Evolutionary conservation across 2,329 filamentous ascomycete species (phyloP).

Genomic region (Penicillium capsulatum): DNA sequence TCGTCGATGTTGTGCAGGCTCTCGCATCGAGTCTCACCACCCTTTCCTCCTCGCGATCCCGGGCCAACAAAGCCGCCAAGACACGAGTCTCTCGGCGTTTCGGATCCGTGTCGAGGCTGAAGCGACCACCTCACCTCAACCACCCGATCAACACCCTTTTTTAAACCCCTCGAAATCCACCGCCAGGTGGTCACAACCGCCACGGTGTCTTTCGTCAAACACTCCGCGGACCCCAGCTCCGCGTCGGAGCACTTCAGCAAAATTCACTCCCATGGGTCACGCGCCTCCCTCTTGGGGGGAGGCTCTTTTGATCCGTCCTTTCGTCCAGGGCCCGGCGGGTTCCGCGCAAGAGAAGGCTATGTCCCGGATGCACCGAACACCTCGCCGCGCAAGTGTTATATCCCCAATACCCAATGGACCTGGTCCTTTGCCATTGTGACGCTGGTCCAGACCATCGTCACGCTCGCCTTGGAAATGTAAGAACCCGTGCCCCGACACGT

Average conservation of each 20-base stretch:
- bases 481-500: too few species aligned
- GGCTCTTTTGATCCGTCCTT: constrained; percentile 52
- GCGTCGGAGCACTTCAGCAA: constrained; percentile 45
- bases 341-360: constrained; percentile 52
- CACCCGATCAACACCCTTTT: background rate
- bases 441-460: constrained; percentile 70
- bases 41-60: constrained; percentile 1
- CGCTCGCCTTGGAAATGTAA: constrained; percentile 81
- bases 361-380: constrained; percentile 35
- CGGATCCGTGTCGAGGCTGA: constrained; percentile 11
- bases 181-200: constrained; percentile 31
- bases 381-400: constrained; percentile 57
- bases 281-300: constrained; percentile 58
- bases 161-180: constrained; percentile 15
- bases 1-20: constrained; percentile 7
- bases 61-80: constrained; percentile 12
- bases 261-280: constrained; percentile 55
- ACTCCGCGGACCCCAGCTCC: constrained; percentile 34
- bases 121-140: constrained; percentile 6
- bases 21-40: constrained; percentile 2
- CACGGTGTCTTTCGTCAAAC: constrained; percentile 31
- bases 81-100: constrained; percentile 16
- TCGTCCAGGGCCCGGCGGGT: constrained; percentile 46
- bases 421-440: constrained; percentile 76
- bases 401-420: constrained; percentile 81